phyloP scores from a whole-genome alignment of 2,329 filamentous ascomycete species.

The Aspergillus sp. region DNA sequence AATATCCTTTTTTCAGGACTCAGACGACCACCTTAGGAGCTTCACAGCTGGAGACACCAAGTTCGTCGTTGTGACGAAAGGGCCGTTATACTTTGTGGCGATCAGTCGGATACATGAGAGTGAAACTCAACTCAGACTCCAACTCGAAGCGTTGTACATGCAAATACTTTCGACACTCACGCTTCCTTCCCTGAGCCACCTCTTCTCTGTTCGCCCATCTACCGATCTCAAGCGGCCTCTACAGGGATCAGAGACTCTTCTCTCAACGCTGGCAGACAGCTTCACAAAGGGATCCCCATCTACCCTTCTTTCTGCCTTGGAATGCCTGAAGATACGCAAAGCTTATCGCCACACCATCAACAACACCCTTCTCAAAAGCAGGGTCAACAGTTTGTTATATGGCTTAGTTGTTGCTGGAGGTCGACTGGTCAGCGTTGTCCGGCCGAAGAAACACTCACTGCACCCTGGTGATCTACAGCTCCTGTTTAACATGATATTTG shows the following conservation, averaged over 20 bases:
- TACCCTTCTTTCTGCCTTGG: conserved; percentile 81
- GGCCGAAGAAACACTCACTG: conserved; percentile 90
- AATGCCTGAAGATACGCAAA: conserved; percentile 90
- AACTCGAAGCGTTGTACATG: conserved; percentile 95
- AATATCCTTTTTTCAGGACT: conserved; percentile 90
- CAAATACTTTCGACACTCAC: conserved; percentile 96
- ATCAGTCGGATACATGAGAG: conserved; percentile 92
- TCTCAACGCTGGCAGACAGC: conserved; percentile 89
- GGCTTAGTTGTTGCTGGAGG: conserved; percentile 91
- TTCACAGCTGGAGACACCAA: conserved; percentile 85
- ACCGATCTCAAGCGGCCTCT: conserved; percentile 87
- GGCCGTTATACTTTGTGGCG: conserved; percentile 87
- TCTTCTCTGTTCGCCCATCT: conserved; percentile 89
- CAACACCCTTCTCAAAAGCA: conserved; percentile 76
- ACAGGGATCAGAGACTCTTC: conserved; percentile 83
- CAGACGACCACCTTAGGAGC: conserved; percentile 71
- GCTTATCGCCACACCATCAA: conserved; percentile 84
- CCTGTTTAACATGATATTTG: conserved; percentile 99
- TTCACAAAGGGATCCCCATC: conserved; percentile 93
- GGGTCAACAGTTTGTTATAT: conserved; percentile 78
- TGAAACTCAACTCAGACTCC: conserved; percentile 78
- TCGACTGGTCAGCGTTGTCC: conserved; percentile 87
- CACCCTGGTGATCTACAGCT: conserved; percentile 94
- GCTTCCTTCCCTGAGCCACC: conserved; percentile 77
- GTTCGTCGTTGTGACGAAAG: conserved; percentile 82